A percentile compares a stretch with the other conserved stretches of the same genome.
Conservation (phyloP, 768 basidiomycete genomes). For the Calocybe gangraenosa region DNA sequence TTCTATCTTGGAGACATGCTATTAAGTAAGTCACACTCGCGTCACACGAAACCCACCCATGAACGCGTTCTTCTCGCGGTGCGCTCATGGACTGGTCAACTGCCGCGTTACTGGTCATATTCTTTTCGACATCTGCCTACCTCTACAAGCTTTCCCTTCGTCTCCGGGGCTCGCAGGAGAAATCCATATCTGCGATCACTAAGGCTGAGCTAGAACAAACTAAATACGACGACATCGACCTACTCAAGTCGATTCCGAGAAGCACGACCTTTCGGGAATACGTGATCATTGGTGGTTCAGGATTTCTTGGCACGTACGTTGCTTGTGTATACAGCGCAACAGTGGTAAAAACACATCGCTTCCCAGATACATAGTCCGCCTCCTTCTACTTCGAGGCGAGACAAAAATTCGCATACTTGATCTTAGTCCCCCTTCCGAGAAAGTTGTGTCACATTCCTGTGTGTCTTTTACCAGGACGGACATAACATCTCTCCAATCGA, state of each 20-base stretch:
- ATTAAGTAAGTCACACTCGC: no score
- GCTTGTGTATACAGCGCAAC: background rate
- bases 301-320: conserved; percentile 27
- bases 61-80: no score
- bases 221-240: conserved; percentile 24
- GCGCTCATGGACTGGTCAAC: no score
- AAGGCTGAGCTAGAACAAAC: conserved; percentile 17
- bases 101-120: no score
- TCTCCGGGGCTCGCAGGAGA: conserved; percentile 10
- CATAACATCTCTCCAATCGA: conserved; percentile 25
- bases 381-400: conserved; percentile 31
- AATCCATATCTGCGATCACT: conserved; percentile 1
- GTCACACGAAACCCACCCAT: no score
- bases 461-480: conserved; percentile 27
- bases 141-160: conserved; percentile 15
- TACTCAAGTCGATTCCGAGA: conserved; percentile 21
- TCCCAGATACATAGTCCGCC: conserved; percentile 26
- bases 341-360: background rate
- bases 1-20: no score
- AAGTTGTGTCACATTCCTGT: conserved; percentile 19
- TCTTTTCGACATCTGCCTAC: conserved; percentile 2
- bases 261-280: conserved; percentile 22
- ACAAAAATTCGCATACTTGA: conserved; percentile 28
- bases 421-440: conserved; percentile 21
- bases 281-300: conserved; percentile 27